A percentile compares a stretch with the other conserved stretches of the same genome.
phyloP scores from a whole-genome alignment of 805 yeast species.

The Lipomyces spencermartinsiae region DNA sequence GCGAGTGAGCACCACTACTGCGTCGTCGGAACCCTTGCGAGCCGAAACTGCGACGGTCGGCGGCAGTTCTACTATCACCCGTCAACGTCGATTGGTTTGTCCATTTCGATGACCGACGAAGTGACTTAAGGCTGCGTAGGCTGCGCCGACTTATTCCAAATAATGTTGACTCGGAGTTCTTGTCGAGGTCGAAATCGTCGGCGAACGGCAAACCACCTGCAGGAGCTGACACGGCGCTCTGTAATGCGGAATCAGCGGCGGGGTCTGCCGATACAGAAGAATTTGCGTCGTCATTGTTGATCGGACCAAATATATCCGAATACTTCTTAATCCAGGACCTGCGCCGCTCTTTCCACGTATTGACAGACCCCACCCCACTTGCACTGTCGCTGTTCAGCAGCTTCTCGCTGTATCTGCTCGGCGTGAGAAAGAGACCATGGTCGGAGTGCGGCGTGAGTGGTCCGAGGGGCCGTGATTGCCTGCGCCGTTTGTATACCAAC shows the following conservation, averaged over 20 bases:
- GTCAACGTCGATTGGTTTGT: neutral
- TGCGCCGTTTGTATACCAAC: constrained; percentile 42
- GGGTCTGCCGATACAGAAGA: neutral
- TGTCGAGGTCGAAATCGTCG: neutral
- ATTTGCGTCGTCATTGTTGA: neutral
- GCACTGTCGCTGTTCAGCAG: constrained; percentile 10
- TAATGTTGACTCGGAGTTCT: neutral
- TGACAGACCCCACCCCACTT: constrained; percentile 15
- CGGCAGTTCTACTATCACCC: neutral
- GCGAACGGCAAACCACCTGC: neutral
- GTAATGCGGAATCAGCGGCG: neutral
- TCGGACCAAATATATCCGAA: neutral
- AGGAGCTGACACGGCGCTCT: neutral
- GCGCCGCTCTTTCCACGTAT: constrained; percentile 33
- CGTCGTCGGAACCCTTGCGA: constrained; percentile 26
- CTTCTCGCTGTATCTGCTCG: constrained; percentile 14
- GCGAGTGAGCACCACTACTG: constrained; percentile 12
- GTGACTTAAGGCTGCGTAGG: constrained; percentile 7
- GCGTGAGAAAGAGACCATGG: constrained; percentile 28
- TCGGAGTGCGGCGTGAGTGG: constrained; percentile 33
- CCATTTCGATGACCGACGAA: constrained; percentile 14
- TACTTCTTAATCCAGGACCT: constrained; percentile 22
- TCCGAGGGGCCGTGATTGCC: constrained; percentile 33
- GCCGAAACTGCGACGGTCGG: neutral
- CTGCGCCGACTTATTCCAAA: constrained; percentile 20